Evolutionary conservation across 345 rosid genomes (phyloP), one percentile per base, ranked within the genome.

Genomic region (Xanthoceras sorbifolium): DNA sequence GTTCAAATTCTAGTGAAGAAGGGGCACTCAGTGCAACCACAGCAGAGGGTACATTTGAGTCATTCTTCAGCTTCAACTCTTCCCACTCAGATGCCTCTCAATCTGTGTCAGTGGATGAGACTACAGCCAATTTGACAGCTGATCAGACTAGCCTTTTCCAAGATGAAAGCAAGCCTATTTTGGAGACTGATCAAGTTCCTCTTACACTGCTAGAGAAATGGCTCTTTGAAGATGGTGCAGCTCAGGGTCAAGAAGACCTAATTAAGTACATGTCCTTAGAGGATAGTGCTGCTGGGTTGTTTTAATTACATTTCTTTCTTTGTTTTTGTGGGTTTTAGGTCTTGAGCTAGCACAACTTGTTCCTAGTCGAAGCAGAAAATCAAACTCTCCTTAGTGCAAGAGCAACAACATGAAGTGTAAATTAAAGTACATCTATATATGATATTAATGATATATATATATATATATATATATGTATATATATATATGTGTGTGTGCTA

Each of bases 121-220:
- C 59, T 26, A 75, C 74, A 26, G 65, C 71, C 18, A 82, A 79
- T 67, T 55, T 79, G 72, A 82, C 82, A 67, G 78, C 90, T 6
- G 91, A n/a, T n/a, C n/a, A 86, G 50, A 81, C 78, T 26, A 76
- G 81, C 74, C 59, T 77, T 15, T 81, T 86, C 17, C 88, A 81
- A 72, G 89, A 71, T 69, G 87, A 82, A 76, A 84, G 84, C 82
- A 87, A 85, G 74, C 73, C 85, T 66, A 74, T 29, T 6, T 23
- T 66, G 67, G 85, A 76, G 71, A 52, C 54, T 62, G 22, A 60
- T 38, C 84, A 86, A 23, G 87, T 79, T 57, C 87, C 93, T 0
- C 82, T 91, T 55, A 78, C 82, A 12, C 64, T 88, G 81, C 84
- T 91, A 22, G 93, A 91, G 87, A 85, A 90, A 75, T 91, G 97